phyloP scores from a whole-genome alignment of 345 rosid genomes.

The Salix brachista region DNA sequence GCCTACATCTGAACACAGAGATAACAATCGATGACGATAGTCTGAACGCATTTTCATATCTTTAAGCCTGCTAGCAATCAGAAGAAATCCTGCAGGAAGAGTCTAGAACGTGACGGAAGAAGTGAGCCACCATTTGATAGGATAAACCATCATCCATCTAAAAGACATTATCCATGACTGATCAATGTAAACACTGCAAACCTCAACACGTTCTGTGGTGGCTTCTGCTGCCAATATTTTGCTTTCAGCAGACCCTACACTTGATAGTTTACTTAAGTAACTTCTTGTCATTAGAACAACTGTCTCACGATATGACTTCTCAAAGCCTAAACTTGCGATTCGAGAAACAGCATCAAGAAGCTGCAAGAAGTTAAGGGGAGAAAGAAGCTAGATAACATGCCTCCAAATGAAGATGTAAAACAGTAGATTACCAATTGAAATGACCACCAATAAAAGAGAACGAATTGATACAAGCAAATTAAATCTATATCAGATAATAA shows the following conservation, averaged over 20 bases:
- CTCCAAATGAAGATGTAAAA: constrained; percentile 19
- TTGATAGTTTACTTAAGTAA: constrained; percentile 75
- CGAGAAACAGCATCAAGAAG: constrained; percentile 98
- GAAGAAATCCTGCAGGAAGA: constrained; percentile 98
- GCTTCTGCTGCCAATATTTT: constrained; percentile 84
- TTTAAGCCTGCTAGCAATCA: constrained; percentile 76
- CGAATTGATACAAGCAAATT: background rate
- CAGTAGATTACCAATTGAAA: constrained; percentile 2
- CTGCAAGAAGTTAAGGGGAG: constrained; percentile 43
- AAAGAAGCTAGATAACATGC: constrained; percentile 26
- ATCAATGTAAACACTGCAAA: constrained; percentile 23
- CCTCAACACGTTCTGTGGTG: constrained; percentile 91
- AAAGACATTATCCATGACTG: constrained; percentile 3
- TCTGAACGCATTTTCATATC: constrained; percentile 75
- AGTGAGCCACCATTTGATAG: constrained; percentile 44
- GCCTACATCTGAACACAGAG: constrained; percentile 97
- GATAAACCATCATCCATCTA: constrained; percentile 17
- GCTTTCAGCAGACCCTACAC: constrained; percentile 81
- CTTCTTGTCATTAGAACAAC: constrained; percentile 95
- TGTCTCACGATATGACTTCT: constrained; percentile 96
- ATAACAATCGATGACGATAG: constrained; percentile 85
- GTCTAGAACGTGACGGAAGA: constrained; percentile 69
- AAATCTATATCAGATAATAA: constrained; percentile 17
- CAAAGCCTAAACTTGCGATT: constrained; percentile 95
- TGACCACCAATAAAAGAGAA: constrained; percentile 7